Evolutionary conservation across 768 basidiomycete species (phyloP).

Genomic region (Symmetrospora coprosmae): DNA sequence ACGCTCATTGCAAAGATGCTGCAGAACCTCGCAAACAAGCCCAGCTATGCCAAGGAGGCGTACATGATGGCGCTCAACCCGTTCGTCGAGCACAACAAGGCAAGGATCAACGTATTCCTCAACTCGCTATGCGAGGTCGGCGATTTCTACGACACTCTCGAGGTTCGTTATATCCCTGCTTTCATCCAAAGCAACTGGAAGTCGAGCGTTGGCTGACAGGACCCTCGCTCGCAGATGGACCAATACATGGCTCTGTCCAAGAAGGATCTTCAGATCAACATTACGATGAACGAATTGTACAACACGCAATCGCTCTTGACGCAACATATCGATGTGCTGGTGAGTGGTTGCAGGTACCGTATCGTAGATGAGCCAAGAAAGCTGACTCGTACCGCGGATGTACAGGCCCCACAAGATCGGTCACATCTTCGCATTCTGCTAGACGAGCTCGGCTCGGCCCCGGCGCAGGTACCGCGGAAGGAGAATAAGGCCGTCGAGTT

Average conservation of each 20-base stretch:
- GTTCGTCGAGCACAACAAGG: slow-evolving; percentile 97
- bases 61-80: slow-evolving; percentile 99
- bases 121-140: slow-evolving; percentile 96
- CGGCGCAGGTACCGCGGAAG: slow-evolving; percentile 89
- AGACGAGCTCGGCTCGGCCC: slow-evolving; percentile 87
- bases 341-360: slow-evolving; percentile 40
- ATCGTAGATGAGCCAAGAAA: background rate
- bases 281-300: slow-evolving; percentile 96
- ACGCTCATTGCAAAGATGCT: slow-evolving; percentile 99
- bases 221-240: slow-evolving; percentile 57
- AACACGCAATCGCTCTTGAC: slow-evolving; percentile 91
- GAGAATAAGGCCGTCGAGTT: slow-evolving; percentile 91
- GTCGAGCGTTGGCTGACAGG: background rate
- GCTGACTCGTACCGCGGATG: background rate
- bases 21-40: slow-evolving; percentile 97
- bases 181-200: background rate
- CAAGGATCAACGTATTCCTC: slow-evolving; percentile 90
- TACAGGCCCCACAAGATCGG: slow-evolving; percentile 88
- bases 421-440: slow-evolving; percentile 91
- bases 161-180: slow-evolving; percentile 45
- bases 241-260: slow-evolving; percentile 99
- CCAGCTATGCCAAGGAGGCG: slow-evolving; percentile 88
- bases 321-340: slow-evolving; percentile 87
- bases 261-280: slow-evolving; percentile 95
- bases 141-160: slow-evolving; percentile 96